Percentiles rank a stretch among this genome's conserved stretches.
Evolutionary conservation across 1,284 basidiomycete species (phyloP).

Genomic region (Ceraceosorus guamensis): DNA sequence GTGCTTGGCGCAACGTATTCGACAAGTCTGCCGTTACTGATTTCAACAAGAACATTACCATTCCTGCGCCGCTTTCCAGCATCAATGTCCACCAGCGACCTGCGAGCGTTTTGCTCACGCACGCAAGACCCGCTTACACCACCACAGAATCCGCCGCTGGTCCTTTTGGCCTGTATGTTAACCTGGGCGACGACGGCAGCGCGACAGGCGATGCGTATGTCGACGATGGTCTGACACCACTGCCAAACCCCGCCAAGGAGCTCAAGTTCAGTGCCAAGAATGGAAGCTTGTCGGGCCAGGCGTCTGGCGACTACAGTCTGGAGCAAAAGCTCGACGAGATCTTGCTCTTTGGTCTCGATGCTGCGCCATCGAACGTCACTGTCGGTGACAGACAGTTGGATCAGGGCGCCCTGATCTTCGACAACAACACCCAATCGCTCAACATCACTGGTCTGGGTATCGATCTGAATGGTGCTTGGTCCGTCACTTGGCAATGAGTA

Average conservation of each 20-base stretch:
- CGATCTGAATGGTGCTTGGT: conserved; percentile 14
- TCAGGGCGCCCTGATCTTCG: conserved; percentile 14
- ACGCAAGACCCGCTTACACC: conserved; percentile 21
- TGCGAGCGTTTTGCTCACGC: conserved; percentile 18
- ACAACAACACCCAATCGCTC: conserved; percentile 12
- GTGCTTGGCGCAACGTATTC: conserved; percentile 66
- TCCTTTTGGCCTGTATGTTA: conserved; percentile 32
- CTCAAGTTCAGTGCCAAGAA: conserved; percentile 13
- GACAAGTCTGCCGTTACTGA: conserved; percentile 55
- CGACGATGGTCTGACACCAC: conserved; percentile 56
- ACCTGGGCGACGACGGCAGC: conserved; percentile 52
- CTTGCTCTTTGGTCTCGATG: conserved; percentile 53
- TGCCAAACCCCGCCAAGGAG: conserved; percentile 17
- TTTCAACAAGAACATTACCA: conserved; percentile 51
- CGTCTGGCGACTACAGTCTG: conserved; percentile 53
- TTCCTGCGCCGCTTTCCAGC: conserved; percentile 45
- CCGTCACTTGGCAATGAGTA: too few relatives aligned
- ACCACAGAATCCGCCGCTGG: conserved; percentile 18
- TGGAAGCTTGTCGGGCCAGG: conserved; percentile 8
- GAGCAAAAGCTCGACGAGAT: conserved; percentile 52
- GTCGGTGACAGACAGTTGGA: conserved; percentile 2
- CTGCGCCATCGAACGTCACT: conserved; percentile 18
- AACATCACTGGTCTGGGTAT: conserved; percentile 20
- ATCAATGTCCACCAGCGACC: conserved; percentile 35
- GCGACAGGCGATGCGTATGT: conserved; percentile 59